Evolutionary conservation across 2,329 filamentous ascomycete species (phyloP).

Genomic region (Colletotrichum tropicicola): DNA sequence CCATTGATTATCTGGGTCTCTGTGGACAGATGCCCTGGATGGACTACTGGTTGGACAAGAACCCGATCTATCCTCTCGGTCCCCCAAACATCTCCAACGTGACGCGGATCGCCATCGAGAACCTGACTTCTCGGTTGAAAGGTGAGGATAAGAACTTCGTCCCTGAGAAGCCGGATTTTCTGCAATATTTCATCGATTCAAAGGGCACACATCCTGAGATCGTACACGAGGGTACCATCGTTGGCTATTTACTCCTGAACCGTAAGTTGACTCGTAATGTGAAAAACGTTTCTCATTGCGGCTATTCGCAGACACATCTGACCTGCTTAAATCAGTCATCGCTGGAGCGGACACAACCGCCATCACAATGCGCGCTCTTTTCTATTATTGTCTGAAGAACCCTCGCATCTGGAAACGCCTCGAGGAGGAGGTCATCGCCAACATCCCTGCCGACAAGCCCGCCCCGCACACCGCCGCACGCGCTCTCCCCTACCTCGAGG

Average conservation of each 20-base stretch:
- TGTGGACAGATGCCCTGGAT: conserved; percentile 38
- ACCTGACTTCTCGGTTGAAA: conserved; percentile 28
- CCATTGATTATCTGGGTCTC: conserved; percentile 44
- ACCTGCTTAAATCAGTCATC: conserved; percentile 32
- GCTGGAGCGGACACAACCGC: conserved; percentile 49
- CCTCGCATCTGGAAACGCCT: conserved; percentile 37
- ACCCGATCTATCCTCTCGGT: conserved; percentile 36
- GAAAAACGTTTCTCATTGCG: too few relatives aligned
- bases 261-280: too few relatives aligned
- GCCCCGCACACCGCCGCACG: conserved; percentile 37
- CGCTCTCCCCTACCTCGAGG: conserved; percentile 54
- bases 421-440: conserved; percentile 44
- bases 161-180: conserved; percentile 37
- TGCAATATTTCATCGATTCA: conserved; percentile 45
- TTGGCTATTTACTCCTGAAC: conserved; percentile 41
- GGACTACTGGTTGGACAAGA: conserved; percentile 40
- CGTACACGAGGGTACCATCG: conserved; percentile 43
- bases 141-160: conserved; percentile 18
- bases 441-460: not conserved
- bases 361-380: conserved; percentile 41
- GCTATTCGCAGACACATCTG: too few relatives aligned
- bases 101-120: conserved; percentile 31
- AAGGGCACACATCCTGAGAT: conserved; percentile 43
- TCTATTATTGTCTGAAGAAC: conserved; percentile 48
- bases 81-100: conserved; percentile 35